Evolutionary conservation across 2,329 filamentous ascomycete species (phyloP), one percentile per base, ranked within the genome.

Genomic region (Colletotrichum acutatum): DNA sequence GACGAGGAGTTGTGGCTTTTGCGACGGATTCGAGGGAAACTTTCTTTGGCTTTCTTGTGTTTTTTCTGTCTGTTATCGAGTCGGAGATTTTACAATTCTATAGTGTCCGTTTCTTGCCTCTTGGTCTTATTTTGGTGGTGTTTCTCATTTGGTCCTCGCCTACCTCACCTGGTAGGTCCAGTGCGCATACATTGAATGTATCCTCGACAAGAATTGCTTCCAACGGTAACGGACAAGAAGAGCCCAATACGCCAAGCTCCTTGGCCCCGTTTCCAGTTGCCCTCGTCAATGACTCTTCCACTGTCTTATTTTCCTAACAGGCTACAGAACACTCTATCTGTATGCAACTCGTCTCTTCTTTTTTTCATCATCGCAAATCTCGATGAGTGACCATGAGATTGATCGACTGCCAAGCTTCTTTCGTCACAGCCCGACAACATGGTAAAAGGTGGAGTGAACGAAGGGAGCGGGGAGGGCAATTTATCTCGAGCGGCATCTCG

Each of bases 401-500:
- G 37, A 42, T 42, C 37, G 16, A 14, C 37, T 19, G 19, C 19
- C 42, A n/a, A 49, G 42, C 16, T n/a, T 34, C 32, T 34, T 34
- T 49, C 42, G 42, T 49, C 19, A 53, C 22, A 46, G 42, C 19
- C 42, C 42, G 42, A 46, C 42, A 46, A 37, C 28, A 19, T 24
- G 24, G 14, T n/a, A 28, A 42, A 42, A 42, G 37, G 37, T 42
- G 37, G 37, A 42, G 37, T 16, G 37, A 42, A 6, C 14, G 11
- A 22, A n/a, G 9, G 7, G 19, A 34, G 19, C 28, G 37, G 32
- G 22, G 12, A 24, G 24, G 59, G 70, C 60, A 72, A 70, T 72
- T 61, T 70, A 72, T 65, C 70, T 70, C 66, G 66, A 72, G 60
- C 62, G 56, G 66, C 60, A 70, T 60, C 14, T 65, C 60, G 59